A percentile compares a stretch with the other conserved stretches of the same genome.
Conservation (phyloP, 169 alveolate species). For the Cryptosporidium viatorum region DNA sequence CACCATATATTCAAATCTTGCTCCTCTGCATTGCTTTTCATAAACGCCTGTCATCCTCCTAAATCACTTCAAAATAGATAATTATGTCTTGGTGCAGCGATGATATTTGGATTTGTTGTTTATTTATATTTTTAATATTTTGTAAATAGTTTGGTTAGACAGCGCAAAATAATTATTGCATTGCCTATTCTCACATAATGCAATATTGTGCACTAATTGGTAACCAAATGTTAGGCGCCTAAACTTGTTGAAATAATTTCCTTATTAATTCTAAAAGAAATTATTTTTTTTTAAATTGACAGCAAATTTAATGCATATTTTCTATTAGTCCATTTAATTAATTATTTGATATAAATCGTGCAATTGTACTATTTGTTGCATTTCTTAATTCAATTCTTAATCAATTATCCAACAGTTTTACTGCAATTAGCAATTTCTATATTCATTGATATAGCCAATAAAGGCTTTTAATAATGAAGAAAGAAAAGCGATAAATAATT, state of each 20-base stretch:
- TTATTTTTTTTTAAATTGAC: background rate
- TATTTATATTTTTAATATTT: background rate
- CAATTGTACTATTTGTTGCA: background rate
- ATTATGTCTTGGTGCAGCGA: background rate
- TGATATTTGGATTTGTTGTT: background rate
- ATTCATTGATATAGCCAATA: background rate
- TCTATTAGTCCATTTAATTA: no score
- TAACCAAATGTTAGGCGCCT: background rate
- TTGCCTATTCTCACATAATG: conserved; percentile 4
- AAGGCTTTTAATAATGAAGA: background rate
- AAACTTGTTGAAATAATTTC: background rate
- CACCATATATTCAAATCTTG: conserved; percentile 74
- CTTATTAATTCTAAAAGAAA: no score
- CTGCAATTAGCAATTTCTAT: background rate
- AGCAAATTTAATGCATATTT: no score
- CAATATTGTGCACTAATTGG: background rate
- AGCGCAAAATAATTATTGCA: conserved; percentile 38
- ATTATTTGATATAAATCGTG: no score
- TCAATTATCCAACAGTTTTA: no score
- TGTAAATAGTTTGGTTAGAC: conserved; percentile 31
- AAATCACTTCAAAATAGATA: background rate
- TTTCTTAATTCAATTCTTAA: no score
- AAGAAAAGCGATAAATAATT: no score
- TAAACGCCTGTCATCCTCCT: conserved; percentile 62
- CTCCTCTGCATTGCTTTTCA: conserved; percentile 71